Evolutionary conservation across 108 stramenopile species (phyloP).

Genomic region (Nitzschia putrida): DNA sequence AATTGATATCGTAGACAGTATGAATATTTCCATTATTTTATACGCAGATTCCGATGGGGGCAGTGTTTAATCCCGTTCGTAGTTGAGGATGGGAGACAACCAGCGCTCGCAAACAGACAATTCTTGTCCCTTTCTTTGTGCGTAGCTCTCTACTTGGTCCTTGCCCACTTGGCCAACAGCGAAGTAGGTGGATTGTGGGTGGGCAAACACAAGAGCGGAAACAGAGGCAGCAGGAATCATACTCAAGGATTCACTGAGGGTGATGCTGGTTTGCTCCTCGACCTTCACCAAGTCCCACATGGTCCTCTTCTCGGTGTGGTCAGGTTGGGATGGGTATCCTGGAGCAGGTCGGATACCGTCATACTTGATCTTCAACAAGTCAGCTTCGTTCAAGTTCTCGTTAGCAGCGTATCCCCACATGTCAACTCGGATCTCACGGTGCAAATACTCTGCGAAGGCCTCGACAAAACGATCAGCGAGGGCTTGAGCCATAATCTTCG

Average conservation of each 20-base stretch:
- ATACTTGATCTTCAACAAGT: slow-evolving; percentile 98
- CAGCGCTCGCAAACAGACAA: slow-evolving; percentile 88
- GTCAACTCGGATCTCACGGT: slow-evolving; percentile 92
- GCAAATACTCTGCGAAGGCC: slow-evolving; percentile 99
- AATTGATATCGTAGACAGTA: no score
- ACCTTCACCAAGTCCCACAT: slow-evolving; percentile 97
- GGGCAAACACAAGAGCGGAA: slow-evolving; percentile 96
- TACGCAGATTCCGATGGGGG: not conserved
- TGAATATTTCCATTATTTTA: no score
- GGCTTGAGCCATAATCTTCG: slow-evolving; percentile 99
- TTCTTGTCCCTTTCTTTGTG: slow-evolving; percentile 89
- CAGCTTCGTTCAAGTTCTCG: slow-evolving; percentile 84
- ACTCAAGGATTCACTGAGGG: slow-evolving; percentile 89
- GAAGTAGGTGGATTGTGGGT: slow-evolving; percentile 95
- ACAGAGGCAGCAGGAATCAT: slow-evolving; percentile 99
- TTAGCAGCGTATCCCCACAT: slow-evolving; percentile 97
- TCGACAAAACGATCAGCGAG: slow-evolving; percentile 98
- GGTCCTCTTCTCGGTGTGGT: slow-evolving; percentile 98
- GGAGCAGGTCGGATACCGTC: slow-evolving; percentile 99
- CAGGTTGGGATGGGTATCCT: slow-evolving; percentile 99
- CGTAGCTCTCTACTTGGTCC: slow-evolving; percentile 98
- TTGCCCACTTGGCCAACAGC: slow-evolving; percentile 98
- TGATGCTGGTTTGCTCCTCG: slow-evolving; percentile 90
- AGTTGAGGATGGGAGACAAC: slow-evolving; percentile 97
- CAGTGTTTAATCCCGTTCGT: slow-evolving; percentile 80